phyloP scores from a whole-genome alignment of 306 rosid genomes.

The Lithocarpus polystachyus region DNA sequence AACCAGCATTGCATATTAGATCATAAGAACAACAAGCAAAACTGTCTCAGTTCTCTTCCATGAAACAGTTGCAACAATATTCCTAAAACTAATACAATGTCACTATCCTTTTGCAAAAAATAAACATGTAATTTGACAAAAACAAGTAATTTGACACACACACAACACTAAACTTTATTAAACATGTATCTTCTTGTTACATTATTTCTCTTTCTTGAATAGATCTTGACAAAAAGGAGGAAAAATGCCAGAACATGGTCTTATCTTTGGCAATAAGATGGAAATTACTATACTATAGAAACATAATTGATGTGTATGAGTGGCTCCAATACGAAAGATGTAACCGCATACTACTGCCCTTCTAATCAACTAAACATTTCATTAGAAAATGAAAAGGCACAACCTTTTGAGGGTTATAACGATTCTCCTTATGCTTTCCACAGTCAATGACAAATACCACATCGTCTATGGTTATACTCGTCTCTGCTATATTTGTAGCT shows the following conservation, averaged over 20 bases:
- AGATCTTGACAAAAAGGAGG: background rate
- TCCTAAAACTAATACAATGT: background rate
- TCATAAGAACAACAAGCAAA: background rate
- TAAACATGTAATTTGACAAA: background rate
- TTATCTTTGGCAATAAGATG: background rate
- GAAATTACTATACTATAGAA: background rate
- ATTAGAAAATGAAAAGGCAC: constrained; percentile 19
- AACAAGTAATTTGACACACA: background rate
- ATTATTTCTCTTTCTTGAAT: background rate
- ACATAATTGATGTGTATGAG: background rate
- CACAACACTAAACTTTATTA: background rate
- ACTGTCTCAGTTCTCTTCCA: background rate
- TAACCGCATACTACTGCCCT: background rate
- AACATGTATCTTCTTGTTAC: background rate
- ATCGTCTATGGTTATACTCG: constrained; percentile 94
- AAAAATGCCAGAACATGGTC: background rate
- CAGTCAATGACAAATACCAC: constrained; percentile 87
- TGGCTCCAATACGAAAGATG: background rate
- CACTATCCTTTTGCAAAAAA: background rate
- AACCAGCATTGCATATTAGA: background rate
- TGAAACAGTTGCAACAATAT: too few species aligned
- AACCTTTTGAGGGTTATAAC: constrained; percentile 95
- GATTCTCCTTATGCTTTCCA: constrained; percentile 95
- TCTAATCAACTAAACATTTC: background rate
- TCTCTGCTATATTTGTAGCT: constrained; percentile 97